A percentile compares a stretch with the other conserved stretches of the same genome.
phyloP scores from a whole-genome alignment of 257 asterid species.

The Phtheirospermum japonicum region DNA sequence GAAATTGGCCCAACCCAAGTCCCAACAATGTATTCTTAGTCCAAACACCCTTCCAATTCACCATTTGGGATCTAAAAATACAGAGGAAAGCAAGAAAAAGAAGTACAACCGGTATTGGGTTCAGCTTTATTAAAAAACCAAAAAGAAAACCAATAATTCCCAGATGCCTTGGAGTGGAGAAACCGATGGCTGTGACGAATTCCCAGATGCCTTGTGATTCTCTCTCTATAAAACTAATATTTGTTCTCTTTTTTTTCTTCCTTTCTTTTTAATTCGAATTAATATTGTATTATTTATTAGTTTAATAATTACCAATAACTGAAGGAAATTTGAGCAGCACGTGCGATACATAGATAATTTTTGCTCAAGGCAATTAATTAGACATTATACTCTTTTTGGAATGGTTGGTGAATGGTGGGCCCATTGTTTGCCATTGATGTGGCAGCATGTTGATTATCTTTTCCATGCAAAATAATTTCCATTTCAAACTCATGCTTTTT shows the following conservation, averaged over 20 bases:
- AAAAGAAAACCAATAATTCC: background rate
- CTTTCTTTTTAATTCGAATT: background rate
- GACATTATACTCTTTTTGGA: background rate
- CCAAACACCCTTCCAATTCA: slow-evolving; percentile 41
- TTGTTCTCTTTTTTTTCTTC: background rate
- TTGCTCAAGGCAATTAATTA: too few relatives aligned
- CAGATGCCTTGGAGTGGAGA: slow-evolving; percentile 20
- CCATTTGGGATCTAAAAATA: slow-evolving; percentile 27
- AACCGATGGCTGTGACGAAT: slow-evolving; percentile 30
- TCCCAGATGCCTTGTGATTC: slow-evolving; percentile 31
- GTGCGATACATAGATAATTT: too few relatives aligned
- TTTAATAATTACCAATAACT: too few relatives aligned
- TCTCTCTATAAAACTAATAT: background rate
- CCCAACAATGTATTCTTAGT: slow-evolving; percentile 60
- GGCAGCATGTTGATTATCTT: background rate
- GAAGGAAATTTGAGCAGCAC: too few relatives aligned
- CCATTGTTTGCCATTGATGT: slow-evolving; percentile 9
- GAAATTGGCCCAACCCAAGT: slow-evolving; percentile 76
- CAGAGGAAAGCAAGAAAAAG: background rate
- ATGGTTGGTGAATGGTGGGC: slow-evolving; percentile 6
- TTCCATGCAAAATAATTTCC: too few relatives aligned
- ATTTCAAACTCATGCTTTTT: too few relatives aligned
- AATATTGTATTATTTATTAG: too few relatives aligned
- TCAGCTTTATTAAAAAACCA: slow-evolving; percentile 4
- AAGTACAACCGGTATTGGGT: slow-evolving; percentile 8